These are phyloP conservation scores for Seiridium unicorne DNA, from an alignment of 2,329 filamentous ascomycete species.

Conservation along the genomic window DNA sequence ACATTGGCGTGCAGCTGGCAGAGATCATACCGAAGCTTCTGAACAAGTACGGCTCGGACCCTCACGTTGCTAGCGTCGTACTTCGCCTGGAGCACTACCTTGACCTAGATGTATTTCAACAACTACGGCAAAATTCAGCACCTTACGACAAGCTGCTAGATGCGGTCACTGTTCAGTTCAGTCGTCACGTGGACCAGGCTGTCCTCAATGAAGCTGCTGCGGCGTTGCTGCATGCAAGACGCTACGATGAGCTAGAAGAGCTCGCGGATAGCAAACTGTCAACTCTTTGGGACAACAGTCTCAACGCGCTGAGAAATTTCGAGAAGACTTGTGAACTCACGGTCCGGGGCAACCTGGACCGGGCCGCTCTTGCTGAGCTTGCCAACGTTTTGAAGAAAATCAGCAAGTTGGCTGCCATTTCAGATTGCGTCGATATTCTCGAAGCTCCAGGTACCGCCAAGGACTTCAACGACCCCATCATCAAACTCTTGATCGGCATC, in stretches of 20 bases:
- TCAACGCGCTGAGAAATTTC: constrained; percentile 70
- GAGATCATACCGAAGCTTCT: constrained; percentile 79
- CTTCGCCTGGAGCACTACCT: constrained; percentile 83
- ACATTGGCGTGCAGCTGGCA: constrained; percentile 75
- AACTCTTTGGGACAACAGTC: constrained; percentile 80
- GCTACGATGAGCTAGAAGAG: constrained; percentile 86
- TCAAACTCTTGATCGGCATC: constrained; percentile 71
- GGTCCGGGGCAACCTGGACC: constrained; percentile 65
- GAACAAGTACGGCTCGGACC: constrained; percentile 89
- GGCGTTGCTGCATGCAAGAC: constrained; percentile 80
- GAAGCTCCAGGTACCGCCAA: constrained; percentile 57
- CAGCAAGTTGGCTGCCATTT: constrained; percentile 75
- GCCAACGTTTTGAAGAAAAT: constrained; percentile 76
- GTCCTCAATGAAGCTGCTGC: constrained; percentile 82
- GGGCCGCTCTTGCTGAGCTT: constrained; percentile 65
- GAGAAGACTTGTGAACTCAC: constrained; percentile 71
- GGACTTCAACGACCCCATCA: constrained; percentile 50
- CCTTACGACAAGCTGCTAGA: constrained; percentile 80
- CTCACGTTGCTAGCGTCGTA: constrained; percentile 81
- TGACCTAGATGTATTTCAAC: constrained; percentile 83
- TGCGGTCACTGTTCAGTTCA: constrained; percentile 91
- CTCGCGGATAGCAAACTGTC: constrained; percentile 77
- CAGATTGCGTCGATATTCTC: constrained; percentile 72
- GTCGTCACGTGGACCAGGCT: constrained; percentile 82
- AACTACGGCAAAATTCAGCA: constrained; percentile 81